A percentile compares a stretch with the other conserved stretches of the same genome.
phyloP scores from a whole-genome alignment of 2,329 filamentous ascomycete species.

The Teratosphaeria zuluensis region DNA sequence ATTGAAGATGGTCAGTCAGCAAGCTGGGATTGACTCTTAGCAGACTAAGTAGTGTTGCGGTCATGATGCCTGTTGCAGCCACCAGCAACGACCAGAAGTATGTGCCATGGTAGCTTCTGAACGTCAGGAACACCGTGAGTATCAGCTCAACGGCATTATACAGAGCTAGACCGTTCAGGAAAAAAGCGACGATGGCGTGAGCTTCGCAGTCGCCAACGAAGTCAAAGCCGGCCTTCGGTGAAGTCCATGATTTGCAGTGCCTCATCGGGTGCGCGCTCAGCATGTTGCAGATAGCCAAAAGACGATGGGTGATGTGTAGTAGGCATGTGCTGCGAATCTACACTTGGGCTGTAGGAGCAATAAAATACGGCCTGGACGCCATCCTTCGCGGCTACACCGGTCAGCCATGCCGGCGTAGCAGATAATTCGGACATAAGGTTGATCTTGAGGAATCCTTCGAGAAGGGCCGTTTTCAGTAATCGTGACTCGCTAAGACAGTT shows the following conservation, averaged over 20 bases:
- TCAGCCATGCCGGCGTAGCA: background rate
- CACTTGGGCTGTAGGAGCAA: background rate
- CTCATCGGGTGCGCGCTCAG: background rate
- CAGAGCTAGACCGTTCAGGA: background rate
- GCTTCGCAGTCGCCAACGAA: background rate
- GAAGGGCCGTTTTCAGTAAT: background rate
- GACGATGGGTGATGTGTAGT: background rate
- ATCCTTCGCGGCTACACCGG: background rate
- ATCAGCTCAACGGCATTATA: constrained; percentile 36
- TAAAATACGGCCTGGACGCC: background rate
- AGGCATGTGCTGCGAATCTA: too few relatives aligned
- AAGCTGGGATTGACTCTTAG: constrained; percentile 31
- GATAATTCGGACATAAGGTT: background rate
- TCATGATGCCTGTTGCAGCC: constrained; percentile 32
- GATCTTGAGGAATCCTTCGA: background rate
- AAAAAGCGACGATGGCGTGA: background rate
- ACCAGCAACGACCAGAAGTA: constrained; percentile 42
- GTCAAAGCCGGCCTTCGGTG: background rate
- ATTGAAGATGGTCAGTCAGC: constrained; percentile 28
- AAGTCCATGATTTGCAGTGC: background rate
- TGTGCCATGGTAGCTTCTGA: constrained; percentile 35
- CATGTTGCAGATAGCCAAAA: background rate
- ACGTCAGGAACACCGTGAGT: constrained; percentile 32
- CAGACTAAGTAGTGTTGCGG: constrained; percentile 32
- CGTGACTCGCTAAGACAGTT: too few relatives aligned